Percentiles rank a stretch among this genome's conserved stretches.
These are phyloP conservation scores for Phytopythium montanum DNA, from an alignment of 352 stramenopile genomes.

Conservation along the genomic window DNA sequence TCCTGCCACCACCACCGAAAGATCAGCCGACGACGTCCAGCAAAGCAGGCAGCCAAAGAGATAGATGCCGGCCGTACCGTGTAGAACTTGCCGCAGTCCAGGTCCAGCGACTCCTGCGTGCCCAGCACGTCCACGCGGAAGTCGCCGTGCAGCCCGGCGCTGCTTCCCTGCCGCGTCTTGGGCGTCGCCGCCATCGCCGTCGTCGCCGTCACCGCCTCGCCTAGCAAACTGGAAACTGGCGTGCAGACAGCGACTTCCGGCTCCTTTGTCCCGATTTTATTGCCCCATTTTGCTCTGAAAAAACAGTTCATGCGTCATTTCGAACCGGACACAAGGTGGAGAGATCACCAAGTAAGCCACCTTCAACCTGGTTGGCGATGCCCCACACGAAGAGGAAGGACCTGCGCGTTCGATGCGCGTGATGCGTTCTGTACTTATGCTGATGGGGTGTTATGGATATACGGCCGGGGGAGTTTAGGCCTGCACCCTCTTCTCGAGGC, in stretches of 20 bases:
- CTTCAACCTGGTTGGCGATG: neutral
- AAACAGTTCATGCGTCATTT: neutral
- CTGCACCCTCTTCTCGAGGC: slow-evolving; percentile 28
- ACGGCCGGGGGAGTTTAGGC: slow-evolving; percentile 17
- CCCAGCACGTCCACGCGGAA: slow-evolving; percentile 74
- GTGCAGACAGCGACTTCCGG: neutral
- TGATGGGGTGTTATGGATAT: neutral
- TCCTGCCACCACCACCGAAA: slow-evolving; percentile 31
- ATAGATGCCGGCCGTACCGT: slow-evolving; percentile 36
- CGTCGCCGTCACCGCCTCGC: neutral
- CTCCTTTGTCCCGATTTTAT: neutral
- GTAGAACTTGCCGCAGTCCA: slow-evolving; percentile 86
- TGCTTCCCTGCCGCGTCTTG: slow-evolving; percentile 19
- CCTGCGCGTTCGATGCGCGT: neutral
- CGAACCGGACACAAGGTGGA: neutral
- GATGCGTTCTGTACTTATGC: slow-evolving; percentile 3
- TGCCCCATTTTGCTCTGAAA: neutral
- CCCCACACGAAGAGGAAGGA: no score
- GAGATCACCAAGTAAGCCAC: neutral
- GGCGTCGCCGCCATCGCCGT: slow-evolving; percentile 1
- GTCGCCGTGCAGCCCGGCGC: slow-evolving; percentile 36
- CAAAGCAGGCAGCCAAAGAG: neutral
- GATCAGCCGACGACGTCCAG: neutral
- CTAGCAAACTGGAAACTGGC: slow-evolving; percentile 1
- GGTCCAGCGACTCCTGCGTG: slow-evolving; percentile 77